Evolutionary conservation across 2,329 filamentous ascomycete species (phyloP), one percentile per base, ranked within the genome.

Genomic region (Microsporum audouinii): DNA sequence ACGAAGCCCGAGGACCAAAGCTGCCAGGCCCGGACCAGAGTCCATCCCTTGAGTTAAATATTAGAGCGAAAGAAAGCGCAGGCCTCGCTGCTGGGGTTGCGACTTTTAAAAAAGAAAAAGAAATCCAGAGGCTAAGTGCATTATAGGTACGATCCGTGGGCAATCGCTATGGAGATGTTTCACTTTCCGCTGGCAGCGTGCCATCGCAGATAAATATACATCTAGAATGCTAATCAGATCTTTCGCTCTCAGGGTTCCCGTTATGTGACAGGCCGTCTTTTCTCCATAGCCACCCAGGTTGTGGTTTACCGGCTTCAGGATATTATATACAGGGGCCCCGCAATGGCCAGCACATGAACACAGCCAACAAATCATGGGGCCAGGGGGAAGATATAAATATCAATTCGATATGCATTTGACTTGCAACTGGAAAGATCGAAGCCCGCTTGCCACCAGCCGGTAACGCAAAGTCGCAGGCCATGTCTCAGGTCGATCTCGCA

Each of bases 111-210:
- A 43, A 55, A 55, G n/a, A 55, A 31, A 55, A 55, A 55, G 51
- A 23, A 7, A 31, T 31, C 51, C 51, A 31, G 51, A 55, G 51
- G 31, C 23, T 12, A n/a, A 36, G 51, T 6, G 17, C 29, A 31
- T 33, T 10, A 34, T 55, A 55, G 17, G 31, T 36, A 23, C 14
- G 23, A 12, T 51, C 10, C 51, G 8, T n/a, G 51, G 51, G 51
- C 51, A 55, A 55, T 31, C 51, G 31, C 51, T 17, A 55, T 55
- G 51, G 51, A 36, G 51, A 34, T n/a, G 33, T 55, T 55, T 38
- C 51, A 55, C 51, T 55, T 43, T 36, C 51, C 51, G 31, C 51
- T 55, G 51, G 51, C 51, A 55, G 51, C 51, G 14, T 34, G 31
- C 14, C 51, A 34, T 55, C 17, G 31, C 31, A 43, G 51, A 7